Base-by-base conservation (phyloP, 495 filamentous ascomycete species). In the Cairneyella variabilis region DNA sequence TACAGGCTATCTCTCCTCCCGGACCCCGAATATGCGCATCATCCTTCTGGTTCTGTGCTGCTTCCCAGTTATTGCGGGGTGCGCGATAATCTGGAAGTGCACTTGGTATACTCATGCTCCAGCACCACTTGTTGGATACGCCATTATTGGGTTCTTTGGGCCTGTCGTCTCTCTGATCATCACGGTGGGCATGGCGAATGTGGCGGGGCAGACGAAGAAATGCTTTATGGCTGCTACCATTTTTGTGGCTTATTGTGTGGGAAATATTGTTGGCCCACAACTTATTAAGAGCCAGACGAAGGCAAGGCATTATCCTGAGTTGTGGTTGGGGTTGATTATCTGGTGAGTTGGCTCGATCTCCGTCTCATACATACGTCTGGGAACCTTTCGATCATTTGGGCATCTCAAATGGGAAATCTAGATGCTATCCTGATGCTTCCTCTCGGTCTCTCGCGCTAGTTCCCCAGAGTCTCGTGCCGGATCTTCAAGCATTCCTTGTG, bases 151-250 rank as follows among this genome's bases (percentile, higher is more conserved):
- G 0, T 85, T 84, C 61, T 88, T 87, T 43, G 87, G 83, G 0
- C 80, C 76, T 0, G 80, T 84, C 0, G 83, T 85, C 0, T 80
- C 75, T 23, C 66, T 89, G 25, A 80, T 82, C 39, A 84, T 90
- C 49, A 82, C 77, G 0, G 58, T 87, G 1, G 85, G 84, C 0
- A 86, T 85, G 64, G 77, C 78, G 16, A 89, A 90, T 57, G 80
- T 90, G 0, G 87, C 86, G 0, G 88, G 88, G 0, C 79, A 84
- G 16, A 90, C 86, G 6, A 92, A 92, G 67, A 89, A 89, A 71
- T 83, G 79, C 50, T 75, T 83, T 55, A 89, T 83, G 73, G 82
- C 84, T 0, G 81, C 83, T 0, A 81, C 81, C 1, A 84, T 87
- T 23, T 90, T 89, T 55, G 83, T 87, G 0, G 85, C 83, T 0